Evolutionary conservation across 148 eudicot species (phyloP), one percentile per base, ranked within the genome.

Genomic region (Mesembryanthemum crystallinum): DNA sequence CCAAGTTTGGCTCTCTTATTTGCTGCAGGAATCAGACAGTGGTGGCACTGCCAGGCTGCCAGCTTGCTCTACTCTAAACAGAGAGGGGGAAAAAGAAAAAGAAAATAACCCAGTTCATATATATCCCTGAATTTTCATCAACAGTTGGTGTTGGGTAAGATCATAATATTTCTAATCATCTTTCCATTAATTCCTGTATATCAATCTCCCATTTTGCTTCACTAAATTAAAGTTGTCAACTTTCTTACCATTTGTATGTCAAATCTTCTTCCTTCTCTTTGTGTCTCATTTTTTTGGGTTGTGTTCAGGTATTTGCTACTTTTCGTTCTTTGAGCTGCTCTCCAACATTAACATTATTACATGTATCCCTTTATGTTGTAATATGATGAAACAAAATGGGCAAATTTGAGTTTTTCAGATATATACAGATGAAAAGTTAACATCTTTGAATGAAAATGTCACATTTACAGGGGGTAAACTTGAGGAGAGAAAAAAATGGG

Each of bases 401-500:
- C n/a, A 2, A 0, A 10, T 39, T 39, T 39, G 43, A 39, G 5
- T 39, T 39, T n/a, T n/a, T n/a, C n/a, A n/a, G n/a, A n/a, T n/a
- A n/a, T n/a, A n/a, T n/a, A n/a, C n/a, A n/a, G n/a, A 35, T 12
- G 27, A 4, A 49, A 66, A 66, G 52, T 45, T 28, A 0, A 69
- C 8, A 27, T 23, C 58, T 49, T 64, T 24, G 39, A 29, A 35
- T 18, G 51, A 64, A 7, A 25, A 37, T 29, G 13, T 27, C 43
- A 32, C 8, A 42, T 28, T 64, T 15, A 66, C 58, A 64, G 82
- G 71, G 30, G 45, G 17, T 63, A 14, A 28, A 24, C 12, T 57
- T 25, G 62, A 29, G 12, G 8, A 37, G 37, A 66, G 71, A 0
- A 30, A 23, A 60, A 67, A 69, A 87, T 87, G 85, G 79, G 59